These are phyloP conservation scores for Agaricus subrufescens DNA, from an alignment of 768 basidiomycete species.

Conservation along the genomic window DNA sequence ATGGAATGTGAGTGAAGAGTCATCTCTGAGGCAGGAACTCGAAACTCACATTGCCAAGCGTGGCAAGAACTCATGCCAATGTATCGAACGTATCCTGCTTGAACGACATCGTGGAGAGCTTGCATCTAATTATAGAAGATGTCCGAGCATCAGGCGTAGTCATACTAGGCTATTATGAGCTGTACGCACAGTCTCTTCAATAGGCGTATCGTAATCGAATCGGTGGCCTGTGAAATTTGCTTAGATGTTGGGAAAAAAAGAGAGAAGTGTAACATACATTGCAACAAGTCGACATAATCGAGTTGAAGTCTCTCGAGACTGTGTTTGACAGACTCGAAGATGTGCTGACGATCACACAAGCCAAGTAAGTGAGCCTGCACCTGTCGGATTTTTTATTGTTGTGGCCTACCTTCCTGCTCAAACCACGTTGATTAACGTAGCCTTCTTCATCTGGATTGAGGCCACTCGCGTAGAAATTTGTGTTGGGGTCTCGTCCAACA, in stretches of 20 bases:
- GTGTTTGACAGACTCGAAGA: slow-evolving; percentile 63
- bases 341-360: slow-evolving; percentile 36
- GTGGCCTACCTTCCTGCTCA: slow-evolving; percentile 26
- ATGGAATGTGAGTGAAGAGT: background rate
- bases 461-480: slow-evolving; percentile 8
- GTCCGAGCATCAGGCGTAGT: background rate
- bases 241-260: background rate
- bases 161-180: background rate
- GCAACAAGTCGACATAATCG: slow-evolving; percentile 74
- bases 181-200: slow-evolving; percentile 43
- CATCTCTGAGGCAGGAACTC: background rate
- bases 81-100: slow-evolving; percentile 59
- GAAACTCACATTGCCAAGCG: slow-evolving; percentile 47
- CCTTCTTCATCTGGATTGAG: slow-evolving; percentile 33
- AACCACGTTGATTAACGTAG: slow-evolving; percentile 51
- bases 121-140: slow-evolving; percentile 40
- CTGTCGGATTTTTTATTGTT: background rate
- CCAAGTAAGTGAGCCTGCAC: background rate
- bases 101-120: slow-evolving; percentile 64
- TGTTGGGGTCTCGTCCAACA: slow-evolving; percentile 22
- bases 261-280: slow-evolving; percentile 36
- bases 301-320: slow-evolving; percentile 64
- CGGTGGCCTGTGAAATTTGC: slow-evolving; percentile 36
- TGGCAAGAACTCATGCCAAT: slow-evolving; percentile 55
- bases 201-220: slow-evolving; percentile 54